Base-by-base conservation (phyloP, 768 basidiomycete genomes). In the Pulveroboletus sp. region DNA sequence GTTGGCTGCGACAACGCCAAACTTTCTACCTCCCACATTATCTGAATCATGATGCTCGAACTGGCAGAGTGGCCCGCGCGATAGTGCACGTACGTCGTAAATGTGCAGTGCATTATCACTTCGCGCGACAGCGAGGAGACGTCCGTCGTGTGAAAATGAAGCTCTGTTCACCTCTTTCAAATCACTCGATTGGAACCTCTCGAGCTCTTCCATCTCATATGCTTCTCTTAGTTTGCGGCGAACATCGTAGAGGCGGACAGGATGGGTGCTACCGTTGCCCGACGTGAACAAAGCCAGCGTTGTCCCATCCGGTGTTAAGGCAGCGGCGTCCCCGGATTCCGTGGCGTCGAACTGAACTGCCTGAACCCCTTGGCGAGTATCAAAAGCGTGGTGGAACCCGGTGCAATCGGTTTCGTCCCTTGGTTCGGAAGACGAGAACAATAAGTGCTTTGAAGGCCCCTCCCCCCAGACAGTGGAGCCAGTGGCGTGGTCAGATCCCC, bases 341-440 rank as follows among this genome's bases (percentile, higher is more conserved):
- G 56, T 46, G 2, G 75, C 73, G 46, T 77, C 71, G 35, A 85
- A 72, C 7, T 59, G 49, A 48, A 73, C 69, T 1, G 58, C 45
- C 3, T 49, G 43, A 36, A 39, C 59, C 7, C 59, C 50, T 33
- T 38, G 62, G 15, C 45, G 50, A 2, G 71, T 53, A 58, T 85
- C 81, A 45, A 81, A 78, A 5, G 70, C 77, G 37, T 69, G 73
- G 54, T 86, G 84, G 36, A 60, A 70, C 1, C 82, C 81, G 4
- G 57, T 55, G 6, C 63, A 58, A 10, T 43, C 51, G 1, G 40
- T 30, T 32, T 10, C 39, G 4, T 40, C 18, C 47, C 11, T 55
- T 5, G 80, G 75, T 54, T 83, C 83, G 1, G 81, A 79, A 1
- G 81, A 84, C 1, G 79, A 77, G 60, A 82, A 82, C 12, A 85